Percentiles rank a stretch among this genome's conserved stretches.
Conservation (phyloP, 306 rosid species). For the Vigna mungo region DNA sequence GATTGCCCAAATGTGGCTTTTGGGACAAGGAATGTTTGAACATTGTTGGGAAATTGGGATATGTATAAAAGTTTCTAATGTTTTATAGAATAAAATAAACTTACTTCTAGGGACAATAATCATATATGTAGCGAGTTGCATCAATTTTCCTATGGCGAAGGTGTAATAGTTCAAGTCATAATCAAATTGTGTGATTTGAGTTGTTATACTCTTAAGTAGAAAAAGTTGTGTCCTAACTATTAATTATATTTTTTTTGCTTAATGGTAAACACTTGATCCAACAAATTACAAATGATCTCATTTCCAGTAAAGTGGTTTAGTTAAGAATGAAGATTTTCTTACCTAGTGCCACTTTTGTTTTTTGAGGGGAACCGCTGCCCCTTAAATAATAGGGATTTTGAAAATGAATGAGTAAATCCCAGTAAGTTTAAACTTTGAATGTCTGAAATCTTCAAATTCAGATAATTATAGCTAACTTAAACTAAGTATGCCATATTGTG, state of each 20-base stretch:
- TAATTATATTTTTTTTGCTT: too few relatives aligned
- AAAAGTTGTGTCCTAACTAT: too few relatives aligned
- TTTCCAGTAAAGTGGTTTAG: background rate
- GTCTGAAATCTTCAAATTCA: slow-evolving; percentile 1
- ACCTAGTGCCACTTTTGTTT: background rate
- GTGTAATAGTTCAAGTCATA: too few relatives aligned
- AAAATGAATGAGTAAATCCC: background rate
- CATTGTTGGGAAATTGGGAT: background rate
- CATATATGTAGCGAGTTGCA: too few relatives aligned
- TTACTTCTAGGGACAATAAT: background rate
- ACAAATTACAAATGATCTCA: background rate
- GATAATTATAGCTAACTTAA: background rate
- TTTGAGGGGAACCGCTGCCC: background rate
- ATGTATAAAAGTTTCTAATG: background rate
- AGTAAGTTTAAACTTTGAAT: background rate
- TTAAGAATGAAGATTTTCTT: background rate
- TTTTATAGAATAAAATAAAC: background rate
- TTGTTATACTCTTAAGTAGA: too few relatives aligned
- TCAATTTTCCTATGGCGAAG: too few relatives aligned
- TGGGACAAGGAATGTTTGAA: background rate
- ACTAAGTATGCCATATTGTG: background rate
- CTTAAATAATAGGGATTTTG: background rate
- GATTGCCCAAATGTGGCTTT: background rate
- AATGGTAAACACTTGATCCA: too few relatives aligned
- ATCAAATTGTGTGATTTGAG: too few relatives aligned